Conservation (phyloP, 2,329 filamentous ascomycete species). For the Paecilomyces fulvus region DNA sequence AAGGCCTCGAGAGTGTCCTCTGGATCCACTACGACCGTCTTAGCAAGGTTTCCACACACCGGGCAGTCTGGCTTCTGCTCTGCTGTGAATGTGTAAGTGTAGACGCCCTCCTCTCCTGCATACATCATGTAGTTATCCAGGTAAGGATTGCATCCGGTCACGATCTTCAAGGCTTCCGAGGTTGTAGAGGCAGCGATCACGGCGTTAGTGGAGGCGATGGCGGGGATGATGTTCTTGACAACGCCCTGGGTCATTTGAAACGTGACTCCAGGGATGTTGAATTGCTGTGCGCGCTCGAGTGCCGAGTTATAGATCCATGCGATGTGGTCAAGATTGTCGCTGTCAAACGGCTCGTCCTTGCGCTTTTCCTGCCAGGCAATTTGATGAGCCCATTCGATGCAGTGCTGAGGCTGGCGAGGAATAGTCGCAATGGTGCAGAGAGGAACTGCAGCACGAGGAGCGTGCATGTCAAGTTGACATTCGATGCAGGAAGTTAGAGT, state of each 20-base stretch:
- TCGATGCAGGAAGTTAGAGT: constrained; percentile 94
- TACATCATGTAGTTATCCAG: constrained; percentile 99
- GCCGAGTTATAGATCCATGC: constrained; percentile 93
- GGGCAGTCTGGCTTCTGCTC: constrained; percentile 92
- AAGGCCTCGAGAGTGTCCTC: constrained; percentile 71
- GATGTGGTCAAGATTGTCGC: constrained; percentile 93
- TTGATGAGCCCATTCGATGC: constrained; percentile 97
- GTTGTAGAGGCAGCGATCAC: constrained; percentile 94
- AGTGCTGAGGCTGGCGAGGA: constrained; percentile 93
- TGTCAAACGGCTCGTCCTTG: constrained; percentile 79
- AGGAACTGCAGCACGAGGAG: constrained; percentile 90
- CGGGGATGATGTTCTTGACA: constrained; percentile 98
- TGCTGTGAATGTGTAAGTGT: constrained; percentile 95
- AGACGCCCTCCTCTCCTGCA: constrained; percentile 87
- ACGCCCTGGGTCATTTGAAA: constrained; percentile 95
- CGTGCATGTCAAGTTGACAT: constrained; percentile 97
- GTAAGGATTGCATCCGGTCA: constrained; percentile 70
- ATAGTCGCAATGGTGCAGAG: constrained; percentile 95
- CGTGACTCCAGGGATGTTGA: constrained; percentile 84
- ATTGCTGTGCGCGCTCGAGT: constrained; percentile 70
- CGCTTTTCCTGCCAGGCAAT: constrained; percentile 91
- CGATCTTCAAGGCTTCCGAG: constrained; percentile 94
- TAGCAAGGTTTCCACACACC: constrained; percentile 78
- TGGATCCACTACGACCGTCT: constrained; percentile 63
- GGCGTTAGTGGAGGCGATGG: constrained; percentile 94